Evolutionary conservation across 495 filamentous ascomycete species (phyloP), one percentile per base, ranked within the genome.

Genomic region (Podospora sp.): DNA sequence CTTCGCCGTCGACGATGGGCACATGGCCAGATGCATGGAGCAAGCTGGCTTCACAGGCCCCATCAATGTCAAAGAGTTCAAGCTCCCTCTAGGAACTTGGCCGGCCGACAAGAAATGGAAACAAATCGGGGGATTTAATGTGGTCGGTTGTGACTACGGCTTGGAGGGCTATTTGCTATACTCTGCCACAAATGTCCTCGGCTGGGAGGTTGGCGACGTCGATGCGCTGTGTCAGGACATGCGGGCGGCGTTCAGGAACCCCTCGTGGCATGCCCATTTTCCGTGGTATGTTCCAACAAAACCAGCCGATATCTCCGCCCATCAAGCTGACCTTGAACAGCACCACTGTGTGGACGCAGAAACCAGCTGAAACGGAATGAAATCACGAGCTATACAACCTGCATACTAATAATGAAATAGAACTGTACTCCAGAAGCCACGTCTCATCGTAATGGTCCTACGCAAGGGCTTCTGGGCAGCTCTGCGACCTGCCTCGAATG

Each of bases 191-290:
- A 75, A 56, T 21, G 76, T 83, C 20, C 71, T 84, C 8, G 75
- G 71, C 9, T 85, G 83, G 83, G 74, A 71, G 12, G 74, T 74
- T 61, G 72, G 78, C n/a, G 75, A 83, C 58, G 77, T 82, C 25
- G 78, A 82, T 60, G 80, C 78, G 3, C 12, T 74, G 40, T 3
- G 53, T 6, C 16, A 20, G 8, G 25, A 24, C 2, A 63, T 53
- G 40, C 61, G 40, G 36, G 77, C 70, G 59, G 77, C 77, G 9
- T 51, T 83, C 27, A 70, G 63, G 20, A 75, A 81, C 58, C 69
- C 70, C 27, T 74, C 62, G 50, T 55, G 52, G 52, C 52, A 55
- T 55, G 52, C 52, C 9, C 72, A 79, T 67, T 76, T 79, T 65
- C 75, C 76, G 56, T 72, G 78, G 79, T 81, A 68, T 63, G 77